phyloP scores from a whole-genome alignment of 2,329 filamentous ascomycete species.

The Chalaropsis ovoidea region DNA sequence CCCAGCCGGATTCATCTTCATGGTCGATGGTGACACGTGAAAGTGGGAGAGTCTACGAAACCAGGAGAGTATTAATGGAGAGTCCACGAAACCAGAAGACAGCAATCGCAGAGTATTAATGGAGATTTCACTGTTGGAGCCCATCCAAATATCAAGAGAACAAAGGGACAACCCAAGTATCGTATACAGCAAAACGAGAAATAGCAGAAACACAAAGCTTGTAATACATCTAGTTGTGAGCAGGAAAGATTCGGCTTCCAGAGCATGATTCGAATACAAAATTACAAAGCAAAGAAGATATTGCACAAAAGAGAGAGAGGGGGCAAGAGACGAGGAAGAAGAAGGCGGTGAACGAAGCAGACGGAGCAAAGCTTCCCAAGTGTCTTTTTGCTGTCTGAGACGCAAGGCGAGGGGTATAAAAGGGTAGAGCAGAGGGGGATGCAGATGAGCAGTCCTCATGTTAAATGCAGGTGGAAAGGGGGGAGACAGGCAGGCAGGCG shows the following conservation, averaged over 20 bases:
- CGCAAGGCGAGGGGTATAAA: neutral
- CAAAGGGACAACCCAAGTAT: no score
- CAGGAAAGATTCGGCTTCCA: neutral
- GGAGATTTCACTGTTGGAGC: no score
- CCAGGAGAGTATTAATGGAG: no score
- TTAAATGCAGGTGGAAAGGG: no score
- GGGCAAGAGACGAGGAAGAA: neutral
- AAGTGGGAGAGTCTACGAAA: no score
- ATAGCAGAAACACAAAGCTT: conserved; percentile 22
- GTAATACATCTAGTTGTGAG: conserved; percentile 12
- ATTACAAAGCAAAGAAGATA: conserved; percentile 20
- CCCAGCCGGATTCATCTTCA: no score
- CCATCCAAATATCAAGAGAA: no score
- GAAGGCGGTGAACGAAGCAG: neutral
- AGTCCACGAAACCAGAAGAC: no score
- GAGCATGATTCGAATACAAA: conserved; percentile 1
- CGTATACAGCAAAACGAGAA: conserved; percentile 5
- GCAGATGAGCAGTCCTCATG: no score
- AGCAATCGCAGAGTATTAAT: no score
- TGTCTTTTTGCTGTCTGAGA: neutral
- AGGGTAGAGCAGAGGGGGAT: neutral
- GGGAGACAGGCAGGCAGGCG: neutral
- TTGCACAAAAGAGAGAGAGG: neutral
- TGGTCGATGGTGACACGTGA: no score
- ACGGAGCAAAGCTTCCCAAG: neutral